phyloP scores from a whole-genome alignment of 2,329 filamentous ascomycete species.

The Paecilomyces formosus region DNA sequence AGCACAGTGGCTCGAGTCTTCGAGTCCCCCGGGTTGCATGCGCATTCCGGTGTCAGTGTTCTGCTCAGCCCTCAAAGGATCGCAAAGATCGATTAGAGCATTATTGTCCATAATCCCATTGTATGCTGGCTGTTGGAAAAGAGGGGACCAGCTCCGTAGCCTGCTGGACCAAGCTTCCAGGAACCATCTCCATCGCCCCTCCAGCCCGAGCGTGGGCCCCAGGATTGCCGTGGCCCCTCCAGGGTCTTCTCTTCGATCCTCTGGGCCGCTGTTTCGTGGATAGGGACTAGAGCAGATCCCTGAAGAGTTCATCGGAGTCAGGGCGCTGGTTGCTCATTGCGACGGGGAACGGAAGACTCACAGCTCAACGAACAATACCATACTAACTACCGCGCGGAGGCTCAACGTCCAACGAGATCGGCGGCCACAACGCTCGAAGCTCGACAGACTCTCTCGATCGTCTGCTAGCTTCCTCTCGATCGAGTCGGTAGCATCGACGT shows the following conservation, averaged over 20 bases:
- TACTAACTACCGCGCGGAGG: background rate
- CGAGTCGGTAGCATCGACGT: constrained; percentile 2
- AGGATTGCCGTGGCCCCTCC: background rate
- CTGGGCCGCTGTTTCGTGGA: background rate
- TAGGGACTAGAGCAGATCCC: background rate
- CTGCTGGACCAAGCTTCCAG: background rate
- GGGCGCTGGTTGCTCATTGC: background rate
- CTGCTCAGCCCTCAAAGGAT: background rate
- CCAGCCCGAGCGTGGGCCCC: background rate
- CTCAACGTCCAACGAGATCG: background rate
- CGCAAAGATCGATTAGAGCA: background rate
- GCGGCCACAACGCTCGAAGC: background rate
- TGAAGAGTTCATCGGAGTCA: background rate
- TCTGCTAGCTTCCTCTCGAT: background rate
- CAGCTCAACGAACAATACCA: background rate
- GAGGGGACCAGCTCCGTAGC: background rate
- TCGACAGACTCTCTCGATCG: background rate
- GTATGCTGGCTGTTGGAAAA: background rate
- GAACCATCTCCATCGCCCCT: background rate
- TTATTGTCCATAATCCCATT: background rate
- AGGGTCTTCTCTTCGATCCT: background rate
- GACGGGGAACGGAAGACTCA: background rate
- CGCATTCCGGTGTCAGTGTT: background rate
- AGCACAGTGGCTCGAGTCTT: background rate
- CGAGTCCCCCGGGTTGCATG: background rate